Evolutionary conservation across 495 filamentous ascomycete genomes (phyloP).

Genomic region (Penicillium bovifimosum): DNA sequence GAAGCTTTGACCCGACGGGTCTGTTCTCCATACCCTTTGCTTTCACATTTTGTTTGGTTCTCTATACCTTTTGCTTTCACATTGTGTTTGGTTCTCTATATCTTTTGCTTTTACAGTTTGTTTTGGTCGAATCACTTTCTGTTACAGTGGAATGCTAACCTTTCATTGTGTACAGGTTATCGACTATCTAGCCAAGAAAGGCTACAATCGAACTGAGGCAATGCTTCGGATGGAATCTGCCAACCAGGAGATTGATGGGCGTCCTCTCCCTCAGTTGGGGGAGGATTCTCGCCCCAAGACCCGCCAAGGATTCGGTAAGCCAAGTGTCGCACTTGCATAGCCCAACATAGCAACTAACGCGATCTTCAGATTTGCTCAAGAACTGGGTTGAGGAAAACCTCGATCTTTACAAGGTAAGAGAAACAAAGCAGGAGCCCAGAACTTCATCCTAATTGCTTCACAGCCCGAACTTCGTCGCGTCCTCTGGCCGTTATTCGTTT

Average conservation of each 20-base stretch:
- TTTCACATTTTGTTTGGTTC: no score
- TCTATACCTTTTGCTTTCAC: no score
- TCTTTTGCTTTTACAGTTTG: no score
- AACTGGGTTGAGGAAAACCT: conserved; percentile 84
- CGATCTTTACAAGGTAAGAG: conserved; percentile 80
- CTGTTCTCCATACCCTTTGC: no score
- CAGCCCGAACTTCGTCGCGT: conserved; percentile 83
- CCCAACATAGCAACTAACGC: conserved; percentile 6
- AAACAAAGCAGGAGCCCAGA: background rate
- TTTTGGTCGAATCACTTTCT: conserved; percentile 1
- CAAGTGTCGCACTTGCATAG: background rate
- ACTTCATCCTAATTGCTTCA: conserved; percentile 22
- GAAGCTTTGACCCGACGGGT: no score
- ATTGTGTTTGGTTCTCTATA: no score
- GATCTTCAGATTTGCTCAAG: conserved; percentile 53
- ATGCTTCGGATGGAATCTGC: conserved; percentile 89
- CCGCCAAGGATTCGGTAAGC: conserved; percentile 59
- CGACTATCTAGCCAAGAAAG: conserved; percentile 93
- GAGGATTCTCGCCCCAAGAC: conserved; percentile 74
- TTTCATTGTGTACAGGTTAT: conserved; percentile 59
- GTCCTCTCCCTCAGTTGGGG: conserved; percentile 57
- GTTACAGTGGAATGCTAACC: conserved; percentile 5
- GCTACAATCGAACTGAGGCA: conserved; percentile 87
- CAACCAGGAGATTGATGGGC: conserved; percentile 68
- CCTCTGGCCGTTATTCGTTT: conserved; percentile 88